Conservation (phyloP, 169 alveolate genomes). For the Plasmodium cynomolgi region DNA sequence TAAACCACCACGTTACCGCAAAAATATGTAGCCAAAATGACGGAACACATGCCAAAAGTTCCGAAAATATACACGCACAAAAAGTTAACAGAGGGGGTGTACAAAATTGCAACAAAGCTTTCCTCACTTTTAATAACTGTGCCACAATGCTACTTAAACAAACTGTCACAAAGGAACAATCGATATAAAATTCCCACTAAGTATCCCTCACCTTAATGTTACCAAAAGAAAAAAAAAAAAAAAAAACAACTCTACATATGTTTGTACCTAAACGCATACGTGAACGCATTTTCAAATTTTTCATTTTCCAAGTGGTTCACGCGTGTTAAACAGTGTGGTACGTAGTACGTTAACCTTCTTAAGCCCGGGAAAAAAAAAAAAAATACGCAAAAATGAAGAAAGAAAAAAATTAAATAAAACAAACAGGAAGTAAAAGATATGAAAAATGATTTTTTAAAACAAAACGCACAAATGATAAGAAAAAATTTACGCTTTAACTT, state of each 20-base stretch:
- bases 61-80: neutral
- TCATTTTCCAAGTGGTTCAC: neutral
- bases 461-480: neutral
- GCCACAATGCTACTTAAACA: neutral
- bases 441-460: neutral
- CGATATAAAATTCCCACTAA: neutral
- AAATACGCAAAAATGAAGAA: neutral
- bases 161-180: neutral
- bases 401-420: neutral
- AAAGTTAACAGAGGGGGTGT: neutral
- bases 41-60: neutral
- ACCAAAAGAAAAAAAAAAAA: neutral
- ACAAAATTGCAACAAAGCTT: neutral
- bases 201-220: neutral
- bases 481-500: neutral
- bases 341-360: neutral
- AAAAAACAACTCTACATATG: neutral
- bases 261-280: neutral
- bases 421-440: neutral
- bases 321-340: neutral
- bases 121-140: neutral
- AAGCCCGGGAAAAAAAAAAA: slow-evolving; percentile 3
- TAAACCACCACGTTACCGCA: neutral
- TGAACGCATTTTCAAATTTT: neutral
- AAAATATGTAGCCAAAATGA: neutral